Conservation (phyloP, 2,329 filamentous ascomycete genomes). For the Orbilia blumenaviensis region DNA sequence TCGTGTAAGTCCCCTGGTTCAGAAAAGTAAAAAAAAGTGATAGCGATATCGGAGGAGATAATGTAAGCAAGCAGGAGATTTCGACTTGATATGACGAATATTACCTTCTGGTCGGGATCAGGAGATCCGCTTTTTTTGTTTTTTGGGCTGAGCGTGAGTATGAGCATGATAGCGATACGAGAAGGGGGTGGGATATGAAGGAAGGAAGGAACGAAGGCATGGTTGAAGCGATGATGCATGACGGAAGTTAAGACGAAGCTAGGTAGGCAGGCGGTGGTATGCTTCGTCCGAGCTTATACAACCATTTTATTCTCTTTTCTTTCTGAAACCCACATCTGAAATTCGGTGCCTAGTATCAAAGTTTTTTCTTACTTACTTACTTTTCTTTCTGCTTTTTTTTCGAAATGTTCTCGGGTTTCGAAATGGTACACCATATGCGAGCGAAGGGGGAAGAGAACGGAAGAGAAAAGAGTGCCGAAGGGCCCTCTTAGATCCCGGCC, state of each 20-base stretch:
- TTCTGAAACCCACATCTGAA: slow-evolving; percentile 16
- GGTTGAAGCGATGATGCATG: slow-evolving; percentile 4
- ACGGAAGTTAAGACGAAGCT: slow-evolving; percentile 6
- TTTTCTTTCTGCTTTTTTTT: neutral
- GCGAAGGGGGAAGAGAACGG: neutral
- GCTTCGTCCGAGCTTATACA: slow-evolving; percentile 9
- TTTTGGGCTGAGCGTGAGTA: slow-evolving; percentile 10
- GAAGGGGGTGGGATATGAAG: too few species aligned
- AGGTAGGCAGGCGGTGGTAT: neutral
- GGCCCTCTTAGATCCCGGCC: neutral
- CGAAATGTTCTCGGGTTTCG: neutral
- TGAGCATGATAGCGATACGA: slow-evolving; percentile 27
- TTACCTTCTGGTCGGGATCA: neutral
- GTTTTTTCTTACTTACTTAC: neutral
- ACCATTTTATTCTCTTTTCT: neutral
- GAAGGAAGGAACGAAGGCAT: too few species aligned
- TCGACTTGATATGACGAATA: neutral
- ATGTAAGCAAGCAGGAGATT: neutral
- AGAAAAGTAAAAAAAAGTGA: too few species aligned
- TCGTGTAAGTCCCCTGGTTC: neutral
- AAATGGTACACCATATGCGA: slow-evolving; percentile 11
- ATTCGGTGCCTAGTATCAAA: slow-evolving; percentile 17
- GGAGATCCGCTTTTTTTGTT: neutral
- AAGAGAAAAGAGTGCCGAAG: slow-evolving; percentile 15
- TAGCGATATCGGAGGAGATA: slow-evolving; percentile 27